Evolutionary conservation across 257 asterid genomes (phyloP), one percentile per base, ranked within the genome.

Genomic region (Gentiana macrophylla): DNA sequence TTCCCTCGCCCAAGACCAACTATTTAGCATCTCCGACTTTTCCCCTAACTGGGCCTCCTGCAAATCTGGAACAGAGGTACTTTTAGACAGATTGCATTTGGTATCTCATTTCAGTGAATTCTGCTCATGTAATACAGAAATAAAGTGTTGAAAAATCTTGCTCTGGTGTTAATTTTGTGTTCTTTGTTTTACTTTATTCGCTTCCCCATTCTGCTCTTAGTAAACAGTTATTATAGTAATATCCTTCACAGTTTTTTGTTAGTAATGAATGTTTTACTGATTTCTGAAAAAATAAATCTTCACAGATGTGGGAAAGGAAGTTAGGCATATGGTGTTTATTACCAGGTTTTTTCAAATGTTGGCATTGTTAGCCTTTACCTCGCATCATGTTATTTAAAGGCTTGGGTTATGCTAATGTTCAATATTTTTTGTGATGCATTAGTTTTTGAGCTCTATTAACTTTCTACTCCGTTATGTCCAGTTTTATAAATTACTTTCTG

Each of bases 1-100:
- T 64, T 84, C 94, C 7, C 83, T 86, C 49, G 79, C 94, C 35
- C 86, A 76, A 69, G 94, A 86, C 66, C 96, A 86, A 77, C 91
- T 79, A 54, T 84, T 84, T 64, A 86, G 92, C 64, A 86, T 86
- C 60, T 78, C 65, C 67, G 94, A 86, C 54, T 79, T 84, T 73
- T 79, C 82, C 35, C 96, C 96, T 5, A 67, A 60, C 62, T 82
- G 94, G 89, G 91, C 88, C 55, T 82, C 70, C 73, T 74, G 94
- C 52, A 79, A 69, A 55, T 66, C 62, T 62, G 79, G 79, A 69
- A 79, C 88, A 32, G 75, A 85, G 94, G 97, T 88, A 77, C 55
- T 46, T 65, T 1, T 3, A 12, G 5, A 44, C 33, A 11, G 24
- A 32, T n/a, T 33, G 15, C 32, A 32, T 6, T 61, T 52, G 36